Conservation (phyloP, 2,329 filamentous ascomycete genomes). For the Tolypocladium paradoxum region DNA sequence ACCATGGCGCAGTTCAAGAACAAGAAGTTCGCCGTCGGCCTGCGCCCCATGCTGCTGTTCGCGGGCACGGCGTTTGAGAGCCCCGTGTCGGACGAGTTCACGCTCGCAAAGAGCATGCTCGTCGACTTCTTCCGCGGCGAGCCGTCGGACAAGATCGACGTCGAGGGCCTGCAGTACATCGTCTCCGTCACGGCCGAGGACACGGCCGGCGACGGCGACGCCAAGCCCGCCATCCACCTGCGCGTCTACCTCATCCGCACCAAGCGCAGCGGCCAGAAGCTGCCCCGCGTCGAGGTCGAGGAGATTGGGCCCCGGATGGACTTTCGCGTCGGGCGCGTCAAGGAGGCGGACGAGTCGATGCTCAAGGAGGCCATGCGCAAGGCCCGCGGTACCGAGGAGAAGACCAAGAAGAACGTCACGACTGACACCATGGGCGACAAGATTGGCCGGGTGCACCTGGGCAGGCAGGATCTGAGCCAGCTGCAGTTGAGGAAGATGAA, state of each 20-base stretch:
- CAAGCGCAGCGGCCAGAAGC: constrained; percentile 72
- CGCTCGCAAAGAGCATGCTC: constrained; percentile 76
- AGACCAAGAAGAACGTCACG: constrained; percentile 91
- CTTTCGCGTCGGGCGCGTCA: constrained; percentile 72
- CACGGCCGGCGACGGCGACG: constrained; percentile 27
- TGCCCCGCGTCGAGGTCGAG: constrained; percentile 86
- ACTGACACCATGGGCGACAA: constrained; percentile 93
- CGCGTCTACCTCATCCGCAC: constrained; percentile 81
- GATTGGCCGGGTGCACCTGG: constrained; percentile 83
- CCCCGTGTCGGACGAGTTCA: constrained; percentile 68
- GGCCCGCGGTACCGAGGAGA: constrained; percentile 62
- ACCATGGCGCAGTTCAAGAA: constrained; percentile 66
- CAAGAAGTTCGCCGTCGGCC: constrained; percentile 63
- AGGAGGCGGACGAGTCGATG: constrained; percentile 66
- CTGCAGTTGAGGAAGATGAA: constrained; percentile 99
- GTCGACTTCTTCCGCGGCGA: constrained; percentile 82
- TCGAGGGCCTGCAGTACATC: constrained; percentile 88
- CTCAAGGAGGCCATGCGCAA: constrained; percentile 88
- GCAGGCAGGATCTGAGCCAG: constrained; percentile 75
- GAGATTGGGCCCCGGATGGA: constrained; percentile 94
- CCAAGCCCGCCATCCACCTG: constrained; percentile 51
- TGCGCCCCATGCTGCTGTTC: constrained; percentile 88
- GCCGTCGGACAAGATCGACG: constrained; percentile 71
- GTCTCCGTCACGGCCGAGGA: constrained; percentile 73
- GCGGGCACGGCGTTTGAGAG: constrained; percentile 80